Base-by-base conservation (phyloP, 2,329 filamentous ascomycete species). In the Stagonosporopsis vannaccii region DNA sequence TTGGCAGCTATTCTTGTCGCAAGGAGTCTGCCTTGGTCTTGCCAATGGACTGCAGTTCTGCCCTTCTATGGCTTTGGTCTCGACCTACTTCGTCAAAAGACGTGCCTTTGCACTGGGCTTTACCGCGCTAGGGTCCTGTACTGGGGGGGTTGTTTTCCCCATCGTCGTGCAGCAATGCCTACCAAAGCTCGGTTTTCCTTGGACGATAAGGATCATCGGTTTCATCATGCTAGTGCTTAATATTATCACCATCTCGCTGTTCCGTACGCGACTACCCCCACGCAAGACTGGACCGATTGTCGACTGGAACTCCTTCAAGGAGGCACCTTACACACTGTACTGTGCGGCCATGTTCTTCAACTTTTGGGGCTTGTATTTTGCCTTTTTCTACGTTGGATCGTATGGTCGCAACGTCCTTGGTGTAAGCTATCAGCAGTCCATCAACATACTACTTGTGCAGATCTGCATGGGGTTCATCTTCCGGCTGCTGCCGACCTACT, bases 121-220 rank as follows among this genome's bases (percentile, higher is more conserved):
- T 20, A 67, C 68, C 9, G 65, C 71, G 0, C 40, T 70, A 3
- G 71, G 71, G 9, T 63, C 65, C 8, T 68, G 65, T 19, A 70
- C 69, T 4, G 71, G 71, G 6, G 71, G 71, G 17, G 59, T 74
- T 11, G 54, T 74, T 1, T 73, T 73, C 25, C 71, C 71, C 19
- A 56, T 73, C n/a, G 67, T 74, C 23, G 70, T 68, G 13, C 68
- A 71, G 50, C 66, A 72, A 50, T 71, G 68, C 23, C 53, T 74
- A 11, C 68, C 69, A 22, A 62, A 49, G 12, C 33, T 72, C 20
- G 71, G 70, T n/a, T 90, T 88, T 63, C 79, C 79, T 0, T 89
- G 87, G 85, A 87, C 87, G 0, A 81, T 88, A 33, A 78, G 87
- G 0, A 82, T 83, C 1, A 79, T 88, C 43, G 87, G 85, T 0